phyloP scores from a whole-genome alignment of 179 eudicot species.

The Heliamphora pulchella region DNA sequence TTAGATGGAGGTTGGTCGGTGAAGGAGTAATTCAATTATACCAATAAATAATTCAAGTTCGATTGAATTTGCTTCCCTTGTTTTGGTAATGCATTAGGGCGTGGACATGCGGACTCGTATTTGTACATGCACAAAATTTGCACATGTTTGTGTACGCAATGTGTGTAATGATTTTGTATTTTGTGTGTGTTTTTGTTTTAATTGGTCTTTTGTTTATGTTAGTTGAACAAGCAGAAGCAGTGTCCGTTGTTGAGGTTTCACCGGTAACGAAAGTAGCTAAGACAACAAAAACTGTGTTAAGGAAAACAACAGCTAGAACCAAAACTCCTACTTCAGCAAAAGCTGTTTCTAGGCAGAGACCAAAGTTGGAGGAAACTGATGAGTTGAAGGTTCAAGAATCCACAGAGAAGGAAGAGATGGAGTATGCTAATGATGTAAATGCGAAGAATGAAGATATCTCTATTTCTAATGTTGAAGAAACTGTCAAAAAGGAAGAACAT shows the following conservation, averaged over 20 bases:
- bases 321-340: conserved; percentile 44
- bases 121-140: not conserved
- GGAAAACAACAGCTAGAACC: conserved; percentile 33
- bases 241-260: conserved; percentile 28
- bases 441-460: conserved; percentile 18
- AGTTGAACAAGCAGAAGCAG: conserved; percentile 36
- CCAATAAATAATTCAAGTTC: not conserved
- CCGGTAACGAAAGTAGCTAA: conserved; percentile 29
- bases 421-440: conserved; percentile 19
- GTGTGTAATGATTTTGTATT: not conserved
- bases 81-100: not conserved
- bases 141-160: not conserved
- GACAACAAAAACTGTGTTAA: conserved; percentile 35
- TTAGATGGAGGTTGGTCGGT: not conserved
- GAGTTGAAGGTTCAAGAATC: conserved; percentile 27
- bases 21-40: not conserved
- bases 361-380: conserved; percentile 21
- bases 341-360: conserved; percentile 26
- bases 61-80: not conserved
- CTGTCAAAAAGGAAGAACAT: conserved; percentile 24
- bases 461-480: conserved; percentile 20
- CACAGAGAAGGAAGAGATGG: conserved; percentile 26
- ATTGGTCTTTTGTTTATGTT: conserved; percentile 7
- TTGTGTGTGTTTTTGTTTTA: conserved; percentile 6
- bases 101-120: not conserved